phyloP scores from a whole-genome alignment of 2,329 filamentous ascomycete genomes.

The Salinomyces thailandicus region DNA sequence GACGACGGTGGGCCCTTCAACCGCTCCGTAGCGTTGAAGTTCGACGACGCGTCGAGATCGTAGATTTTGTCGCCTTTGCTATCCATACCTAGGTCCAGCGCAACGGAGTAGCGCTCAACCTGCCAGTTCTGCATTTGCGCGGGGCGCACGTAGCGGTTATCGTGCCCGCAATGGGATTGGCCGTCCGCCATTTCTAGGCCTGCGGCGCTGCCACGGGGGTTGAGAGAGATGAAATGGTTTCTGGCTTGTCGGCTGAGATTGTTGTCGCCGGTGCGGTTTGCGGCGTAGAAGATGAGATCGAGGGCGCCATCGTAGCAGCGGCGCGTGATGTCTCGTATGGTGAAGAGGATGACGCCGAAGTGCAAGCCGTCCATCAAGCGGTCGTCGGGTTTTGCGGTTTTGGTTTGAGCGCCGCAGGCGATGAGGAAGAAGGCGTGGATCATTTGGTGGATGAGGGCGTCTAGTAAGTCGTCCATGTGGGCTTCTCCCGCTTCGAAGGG shows the following conservation, averaged over 20 bases:
- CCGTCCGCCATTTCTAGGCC: constrained; percentile 13
- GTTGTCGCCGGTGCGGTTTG: constrained; percentile 7
- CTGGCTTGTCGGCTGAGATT: not conserved
- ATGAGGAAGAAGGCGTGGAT: constrained; percentile 36
- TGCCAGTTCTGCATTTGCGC: constrained; percentile 25
- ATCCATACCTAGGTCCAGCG: constrained; percentile 26
- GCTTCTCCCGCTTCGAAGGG: constrained; percentile 20
- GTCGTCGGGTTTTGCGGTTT: constrained; percentile 23
- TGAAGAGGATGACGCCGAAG: constrained; percentile 31
- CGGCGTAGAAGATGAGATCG: constrained; percentile 25
- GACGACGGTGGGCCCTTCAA: constrained; percentile 21
- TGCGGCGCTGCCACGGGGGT: constrained; percentile 11
- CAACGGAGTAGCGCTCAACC: constrained; percentile 20
- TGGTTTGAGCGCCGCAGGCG: constrained; percentile 29
- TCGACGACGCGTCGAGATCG: constrained; percentile 22
- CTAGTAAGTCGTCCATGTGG: constrained; percentile 26
- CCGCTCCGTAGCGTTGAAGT: constrained; percentile 23
- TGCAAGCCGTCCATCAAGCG: constrained; percentile 29
- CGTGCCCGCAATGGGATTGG: constrained; percentile 22
- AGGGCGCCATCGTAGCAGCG: constrained; percentile 19
- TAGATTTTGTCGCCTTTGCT: constrained; percentile 26
- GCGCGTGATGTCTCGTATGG: constrained; percentile 27
- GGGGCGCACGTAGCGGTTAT: constrained; percentile 20
- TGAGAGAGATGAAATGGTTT: constrained; percentile 13
- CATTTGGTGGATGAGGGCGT: constrained; percentile 35